phyloP scores from a whole-genome alignment of 345 rosid genomes.

The Syzygium aqueum region DNA sequence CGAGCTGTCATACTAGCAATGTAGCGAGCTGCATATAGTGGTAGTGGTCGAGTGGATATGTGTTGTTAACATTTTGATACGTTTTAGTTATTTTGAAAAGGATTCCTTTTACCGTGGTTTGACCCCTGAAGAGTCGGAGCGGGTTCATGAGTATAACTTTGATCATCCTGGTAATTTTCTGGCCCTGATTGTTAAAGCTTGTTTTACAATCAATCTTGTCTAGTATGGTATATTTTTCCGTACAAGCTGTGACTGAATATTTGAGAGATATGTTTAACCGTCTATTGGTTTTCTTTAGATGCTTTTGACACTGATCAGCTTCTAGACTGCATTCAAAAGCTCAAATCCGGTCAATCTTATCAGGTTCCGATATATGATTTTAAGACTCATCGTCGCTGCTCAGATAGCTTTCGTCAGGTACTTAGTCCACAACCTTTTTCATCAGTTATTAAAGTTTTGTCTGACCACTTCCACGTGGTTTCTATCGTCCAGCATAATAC shows the following conservation, averaged over 20 bases:
- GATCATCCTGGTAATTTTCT: conserved; percentile 80
- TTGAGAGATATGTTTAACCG: not conserved
- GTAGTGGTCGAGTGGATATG: not conserved
- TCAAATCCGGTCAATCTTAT: conserved; percentile 67
- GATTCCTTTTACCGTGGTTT: conserved; percentile 96
- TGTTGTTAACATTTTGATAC: not conserved
- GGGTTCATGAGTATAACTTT: conserved; percentile 93
- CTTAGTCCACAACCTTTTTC: not conserved
- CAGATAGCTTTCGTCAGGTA: conserved; percentile 91
- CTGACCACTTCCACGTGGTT: not conserved
- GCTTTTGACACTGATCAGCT: conserved; percentile 99
- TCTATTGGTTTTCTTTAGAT: conserved; percentile 30
- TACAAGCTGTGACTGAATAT: not conserved
- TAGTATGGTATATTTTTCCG: not conserved
- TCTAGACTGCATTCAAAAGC: conserved; percentile 64
- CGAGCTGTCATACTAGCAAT: not conserved
- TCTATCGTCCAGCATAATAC: not conserved
- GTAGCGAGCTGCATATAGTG: not conserved
- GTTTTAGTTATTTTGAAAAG: conserved; percentile 21
- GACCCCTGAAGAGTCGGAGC: conserved; percentile 64
- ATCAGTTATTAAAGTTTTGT: not conserved
- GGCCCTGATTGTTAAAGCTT: not conserved
- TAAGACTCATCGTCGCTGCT: conserved; percentile 72
- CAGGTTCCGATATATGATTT: conserved; percentile 95
- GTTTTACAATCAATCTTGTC: not conserved